Evolutionary conservation across 2,329 filamentous ascomycete genomes (phyloP).

Genomic region (Alternaria hordeiaustralica): DNA sequence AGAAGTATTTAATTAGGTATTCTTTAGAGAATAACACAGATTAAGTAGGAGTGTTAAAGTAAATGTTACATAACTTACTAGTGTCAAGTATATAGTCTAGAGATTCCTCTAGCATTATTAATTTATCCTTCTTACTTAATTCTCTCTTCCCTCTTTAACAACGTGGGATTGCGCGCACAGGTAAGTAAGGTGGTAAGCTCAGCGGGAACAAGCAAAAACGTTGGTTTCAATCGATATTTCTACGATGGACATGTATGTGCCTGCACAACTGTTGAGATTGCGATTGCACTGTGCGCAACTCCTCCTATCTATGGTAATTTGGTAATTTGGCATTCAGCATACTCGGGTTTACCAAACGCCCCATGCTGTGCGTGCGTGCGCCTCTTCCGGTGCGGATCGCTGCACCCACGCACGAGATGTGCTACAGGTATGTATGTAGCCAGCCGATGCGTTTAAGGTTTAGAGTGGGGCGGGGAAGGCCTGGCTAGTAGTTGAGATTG

Average conservation of each 20-base stretch:
- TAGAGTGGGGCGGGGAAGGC: not conserved
- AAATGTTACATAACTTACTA: too few species aligned
- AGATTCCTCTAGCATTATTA: too few species aligned
- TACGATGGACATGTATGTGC: not conserved
- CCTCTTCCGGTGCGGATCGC: not conserved
- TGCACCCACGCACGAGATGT: not conserved
- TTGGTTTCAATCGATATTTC: not conserved
- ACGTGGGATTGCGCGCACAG: not conserved
- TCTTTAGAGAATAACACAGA: too few species aligned
- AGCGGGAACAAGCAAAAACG: not conserved
- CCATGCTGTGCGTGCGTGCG: not conserved
- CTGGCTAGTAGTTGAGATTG: not conserved
- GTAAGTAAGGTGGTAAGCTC: not conserved
- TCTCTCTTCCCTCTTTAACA: too few species aligned
- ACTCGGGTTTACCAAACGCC: not conserved
- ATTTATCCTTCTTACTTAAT: too few species aligned
- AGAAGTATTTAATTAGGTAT: too few species aligned
- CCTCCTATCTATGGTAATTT: not conserved
- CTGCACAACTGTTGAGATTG: not conserved
- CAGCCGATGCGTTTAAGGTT: not conserved
- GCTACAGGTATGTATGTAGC: not conserved
- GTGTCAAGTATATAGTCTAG: too few species aligned
- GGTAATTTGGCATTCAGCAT: not conserved
- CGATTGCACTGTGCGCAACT: not conserved
- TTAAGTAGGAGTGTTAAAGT: too few species aligned